Evolutionary conservation across 768 basidiomycete genomes (phyloP).

Genomic region (Leccinum sublutescens): DNA sequence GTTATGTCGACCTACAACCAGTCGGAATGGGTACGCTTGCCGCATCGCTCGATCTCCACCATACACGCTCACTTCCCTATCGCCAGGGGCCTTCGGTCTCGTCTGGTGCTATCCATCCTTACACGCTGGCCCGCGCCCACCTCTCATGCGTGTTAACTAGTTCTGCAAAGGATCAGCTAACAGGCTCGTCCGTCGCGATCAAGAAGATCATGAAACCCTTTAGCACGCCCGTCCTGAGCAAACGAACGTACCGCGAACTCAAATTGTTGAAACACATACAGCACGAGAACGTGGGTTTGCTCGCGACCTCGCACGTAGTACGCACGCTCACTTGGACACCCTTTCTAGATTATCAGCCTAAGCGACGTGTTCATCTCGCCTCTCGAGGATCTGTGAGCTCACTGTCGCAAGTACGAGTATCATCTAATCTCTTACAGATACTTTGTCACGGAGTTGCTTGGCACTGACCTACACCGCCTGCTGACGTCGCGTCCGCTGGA

Average conservation of each 20-base stretch:
- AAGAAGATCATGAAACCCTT: conserved; percentile 99
- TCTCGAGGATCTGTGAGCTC: conserved; percentile 89
- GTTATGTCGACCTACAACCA: conserved; percentile 98
- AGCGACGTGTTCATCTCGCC: conserved; percentile 99
- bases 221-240: conserved; percentile 96
- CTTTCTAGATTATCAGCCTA: conserved; percentile 87
- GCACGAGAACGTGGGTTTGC: conserved; percentile 83
- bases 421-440: conserved; percentile 54
- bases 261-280: conserved; percentile 98
- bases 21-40: conserved; percentile 90
- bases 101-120: conserved; percentile 67
- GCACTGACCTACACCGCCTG: conserved; percentile 96
- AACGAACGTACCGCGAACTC: conserved; percentile 96
- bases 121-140: background rate
- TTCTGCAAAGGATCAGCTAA: conserved; percentile 94
- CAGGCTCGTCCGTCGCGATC: conserved; percentile 91
- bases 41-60: conserved; percentile 7
- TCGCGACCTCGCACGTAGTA: background rate
- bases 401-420: background rate
- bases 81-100: conserved; percentile 86
- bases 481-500: conserved; percentile 95
- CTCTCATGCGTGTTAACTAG: conserved; percentile 40
- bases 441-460: conserved; percentile 97
- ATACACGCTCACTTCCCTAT: conserved; percentile 18
- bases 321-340: background rate